Evolutionary conservation across 345 rosid genomes (phyloP), one percentile per base, ranked within the genome.

Genomic region (Cardiospermum halicacabum): DNA sequence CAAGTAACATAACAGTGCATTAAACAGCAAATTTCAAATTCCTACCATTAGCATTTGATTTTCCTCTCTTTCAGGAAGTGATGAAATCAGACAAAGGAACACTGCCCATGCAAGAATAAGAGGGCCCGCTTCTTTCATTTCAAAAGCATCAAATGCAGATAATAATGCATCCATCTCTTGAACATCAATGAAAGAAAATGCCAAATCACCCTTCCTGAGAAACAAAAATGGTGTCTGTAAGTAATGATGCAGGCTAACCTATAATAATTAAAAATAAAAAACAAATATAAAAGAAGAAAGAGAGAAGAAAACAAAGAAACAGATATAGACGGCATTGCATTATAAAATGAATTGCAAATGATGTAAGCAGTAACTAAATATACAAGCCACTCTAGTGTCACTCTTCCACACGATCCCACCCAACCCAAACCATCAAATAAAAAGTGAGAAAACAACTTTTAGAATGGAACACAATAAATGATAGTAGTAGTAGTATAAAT

Each of bases 71-170:
- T 77, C 85, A 53, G 89, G 91, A 63, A 94, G 91, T 22, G 97
- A 90, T 28, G 84, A 74, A 59, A 91, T 65, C 65, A 94, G 92
- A 82, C 95, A 86, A 69, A 94, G 80, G 74, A 85, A 94, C 43
- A 87, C 96, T 13, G 97, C 99, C 99, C 99, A 94, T 45, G 96
- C 75, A 63, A 90, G 86, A 71, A 90, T 63, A 31, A 94, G 76
- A 2, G 89, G 89, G 50, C 92, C 95, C 28, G 84, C 80, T 74
- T 91, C 96, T 83, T 76, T 87, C 76, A 75, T 76, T 70, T 84
- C 91, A 40, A 75, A 72, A 36, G 74, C 71, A 78, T 74, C 74
- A 70, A 90, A 70, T 82, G 88, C 77, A 48, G 99, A 86, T 74
- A 94, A 69, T 53, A 85, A 58, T 49, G 84, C 82, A 80, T 94